Conservation (phyloP, 345 rosid species). For the Dovyalis caffra region DNA sequence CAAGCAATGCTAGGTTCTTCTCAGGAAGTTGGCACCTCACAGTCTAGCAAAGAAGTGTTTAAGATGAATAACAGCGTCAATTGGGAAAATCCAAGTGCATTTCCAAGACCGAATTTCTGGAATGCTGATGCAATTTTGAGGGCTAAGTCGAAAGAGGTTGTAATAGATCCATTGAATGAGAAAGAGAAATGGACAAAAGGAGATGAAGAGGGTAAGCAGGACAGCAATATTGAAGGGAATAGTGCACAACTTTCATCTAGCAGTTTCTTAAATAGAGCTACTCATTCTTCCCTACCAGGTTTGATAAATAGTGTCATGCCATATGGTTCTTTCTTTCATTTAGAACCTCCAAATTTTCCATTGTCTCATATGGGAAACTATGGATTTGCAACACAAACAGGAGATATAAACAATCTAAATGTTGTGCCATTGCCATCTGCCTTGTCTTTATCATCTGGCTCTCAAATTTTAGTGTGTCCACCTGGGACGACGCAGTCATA, state of each 20-base stretch:
- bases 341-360: constrained; percentile 46
- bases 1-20: constrained; percentile 20
- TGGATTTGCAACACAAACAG: constrained; percentile 32
- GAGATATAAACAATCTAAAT: constrained; percentile 38
- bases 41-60: constrained; percentile 22
- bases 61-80: constrained; percentile 22
- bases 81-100: constrained; percentile 33
- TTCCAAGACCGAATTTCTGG: constrained; percentile 31
- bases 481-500: constrained; percentile 17
- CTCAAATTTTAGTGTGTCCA: constrained; percentile 49
- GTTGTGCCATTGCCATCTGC: constrained; percentile 50
- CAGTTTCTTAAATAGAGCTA: constrained; percentile 16
- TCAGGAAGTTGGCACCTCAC: constrained; percentile 31
- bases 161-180: constrained; percentile 26
- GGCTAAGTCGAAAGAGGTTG: constrained; percentile 35
- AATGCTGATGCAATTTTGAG: constrained; percentile 26
- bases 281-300: constrained; percentile 17
- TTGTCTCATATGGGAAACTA: constrained; percentile 31
- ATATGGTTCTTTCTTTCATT: constrained; percentile 38
- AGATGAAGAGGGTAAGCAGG: constrained; percentile 15
- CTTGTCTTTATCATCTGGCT: constrained; percentile 41
- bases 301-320: constrained; percentile 27
- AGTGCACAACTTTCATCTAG: constrained; percentile 19
- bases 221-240: constrained; percentile 16
- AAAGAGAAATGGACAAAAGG: constrained; percentile 34